Evolutionary conservation across 1,284 basidiomycete genomes (phyloP).

Genomic region (Moesziomyces sp.): DNA sequence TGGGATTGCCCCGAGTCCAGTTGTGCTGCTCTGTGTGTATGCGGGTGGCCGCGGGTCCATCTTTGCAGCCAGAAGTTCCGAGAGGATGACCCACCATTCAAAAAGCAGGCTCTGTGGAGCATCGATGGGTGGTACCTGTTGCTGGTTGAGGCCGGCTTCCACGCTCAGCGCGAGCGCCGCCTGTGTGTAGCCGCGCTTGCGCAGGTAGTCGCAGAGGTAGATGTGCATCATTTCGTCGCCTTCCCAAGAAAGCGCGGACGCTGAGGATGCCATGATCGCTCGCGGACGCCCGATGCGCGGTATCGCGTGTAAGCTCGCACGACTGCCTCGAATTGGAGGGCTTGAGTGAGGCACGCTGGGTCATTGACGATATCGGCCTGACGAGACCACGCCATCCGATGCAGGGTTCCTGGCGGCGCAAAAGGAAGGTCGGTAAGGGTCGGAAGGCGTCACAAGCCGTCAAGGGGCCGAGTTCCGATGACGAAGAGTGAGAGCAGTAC

Average conservation of each 20-base stretch:
- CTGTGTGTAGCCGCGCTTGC: slow-evolving; percentile 31
- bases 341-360: neutral
- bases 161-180: slow-evolving; percentile 20
- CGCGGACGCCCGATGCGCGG: too few species aligned
- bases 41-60: neutral
- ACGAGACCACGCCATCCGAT: neutral
- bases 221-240: slow-evolving; percentile 47
- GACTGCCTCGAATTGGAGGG: neutral
- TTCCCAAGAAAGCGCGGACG: slow-evolving; percentile 8
- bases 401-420: too few species aligned
- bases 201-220: slow-evolving; percentile 47
- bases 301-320: neutral
- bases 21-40: neutral
- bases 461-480: too few species aligned
- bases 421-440: too few species aligned
- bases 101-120: slow-evolving; percentile 40
- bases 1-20: too few species aligned
- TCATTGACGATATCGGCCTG: neutral
- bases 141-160: slow-evolving; percentile 28
- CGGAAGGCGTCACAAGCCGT: too few species aligned
- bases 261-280: neutral
- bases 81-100: slow-evolving; percentile 50
- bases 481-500: too few species aligned
- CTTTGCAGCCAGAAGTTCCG: slow-evolving; percentile 39
- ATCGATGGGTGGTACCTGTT: slow-evolving; percentile 38